Evolutionary conservation across 768 basidiomycete species (phyloP), one percentile per base, ranked within the genome.

Genomic region (Fistulinella prunicolor): DNA sequence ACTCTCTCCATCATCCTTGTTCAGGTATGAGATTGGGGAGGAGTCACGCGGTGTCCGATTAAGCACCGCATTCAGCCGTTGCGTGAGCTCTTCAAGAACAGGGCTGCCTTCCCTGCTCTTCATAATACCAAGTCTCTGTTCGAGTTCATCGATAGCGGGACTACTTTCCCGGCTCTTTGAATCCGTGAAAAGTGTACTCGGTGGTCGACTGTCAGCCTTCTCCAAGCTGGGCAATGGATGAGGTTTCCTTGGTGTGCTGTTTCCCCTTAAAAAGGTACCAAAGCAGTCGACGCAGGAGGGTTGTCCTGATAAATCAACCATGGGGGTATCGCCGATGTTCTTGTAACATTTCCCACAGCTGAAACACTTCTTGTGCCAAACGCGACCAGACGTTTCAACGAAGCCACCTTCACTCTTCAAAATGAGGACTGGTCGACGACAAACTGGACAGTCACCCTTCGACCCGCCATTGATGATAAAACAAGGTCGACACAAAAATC

Each of bases 331-430:
- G 8, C 87, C 83, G 26, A 92, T 83, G 52, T 83, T 78, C 68
- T 80, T 86, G 63, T 70, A 75, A 61, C 90, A 93, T 6, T 80
- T 82, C 14, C 77, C 73, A 59, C 90, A 93, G 53, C 73, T 74
- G 68, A 91, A 93, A 63, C 90, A 93, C 38, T 71, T 75, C 64
- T 85, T 88, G 60, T 93, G 90, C 89, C 90, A 93, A 54, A 82
- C 79, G 37, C 76, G 76, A 36, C 79, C 81, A 6, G 78, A 76
- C 6, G 80, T 81, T 61, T 90, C 83, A 36, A 93, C 74, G 53
- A 85, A 91, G 4, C 79, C 81, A 3, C 90, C 90, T 66, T 92
- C 89, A 3, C 79, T 75, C 61, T 83, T 88, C 36, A 91, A 71
- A 17, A 81, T 79, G 19, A 90, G 75, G 19, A 93, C 89, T 6